Evolutionary conservation across 805 yeast genomes (phyloP), one percentile per base, ranked within the genome.

Genomic region (Candida sonorensis): DNA sequence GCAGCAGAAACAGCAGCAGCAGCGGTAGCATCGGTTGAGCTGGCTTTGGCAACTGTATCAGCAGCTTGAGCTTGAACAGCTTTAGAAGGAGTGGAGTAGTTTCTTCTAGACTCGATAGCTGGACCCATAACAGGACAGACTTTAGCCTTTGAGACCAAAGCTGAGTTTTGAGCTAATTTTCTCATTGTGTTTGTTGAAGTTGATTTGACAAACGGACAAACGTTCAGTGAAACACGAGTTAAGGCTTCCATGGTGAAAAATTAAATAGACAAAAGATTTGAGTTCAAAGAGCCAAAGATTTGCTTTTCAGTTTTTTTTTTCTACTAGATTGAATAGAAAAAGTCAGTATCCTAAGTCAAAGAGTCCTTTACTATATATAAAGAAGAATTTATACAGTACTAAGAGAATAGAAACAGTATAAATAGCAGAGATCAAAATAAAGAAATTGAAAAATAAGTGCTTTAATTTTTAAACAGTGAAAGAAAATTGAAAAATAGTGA

Each of bases 51-150:
- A 33, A 54, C 44, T 34, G 64, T 37, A 33, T 61, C 53, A 7
- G 70, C 51, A 29, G 73, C 68, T 22, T 69, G 64, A 15, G 76
- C 75, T 24, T 55, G 57, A 23, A 48, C 61, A 5, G 69, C 62
- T 41, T 59, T 60, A 10, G 75, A 58, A 28, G 75, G 67, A 18
- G 66, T 55, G 10, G 77, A 66, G 48, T 72, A 72, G 30, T 38
- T 14, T 57, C 71, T 65, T 30, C 45, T 49, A 26, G 58, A 50
- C 42, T 53, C 53, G 33, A 86, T 60, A 23, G 95, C 95, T 32
- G 78, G 77, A 17, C 85, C 85, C 81, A 87, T 83, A 35, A 87
- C 81, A n/a, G 97, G 97, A 59, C 97, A 88, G 39, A 69, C 72
- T 27, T 70, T 58, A 33, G 94, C 95, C 42, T 72, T 73, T 27